Percentiles rank a stretch among this genome's conserved stretches.
Conservation (phyloP, 164 flowering plant species). For the Chimonanthus praecox region DNA sequence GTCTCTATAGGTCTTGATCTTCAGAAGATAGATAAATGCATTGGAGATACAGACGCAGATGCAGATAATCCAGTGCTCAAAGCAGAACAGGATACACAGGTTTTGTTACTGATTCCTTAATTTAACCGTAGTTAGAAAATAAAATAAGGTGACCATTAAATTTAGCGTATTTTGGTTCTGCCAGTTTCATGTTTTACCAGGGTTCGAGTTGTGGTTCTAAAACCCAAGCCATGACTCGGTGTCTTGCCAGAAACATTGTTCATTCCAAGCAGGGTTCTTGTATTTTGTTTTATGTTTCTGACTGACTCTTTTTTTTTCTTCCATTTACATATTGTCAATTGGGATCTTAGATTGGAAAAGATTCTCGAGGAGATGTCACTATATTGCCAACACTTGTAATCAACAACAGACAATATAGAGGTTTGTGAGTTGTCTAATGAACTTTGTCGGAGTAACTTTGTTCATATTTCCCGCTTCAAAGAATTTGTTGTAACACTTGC, state of each 20-base stretch:
- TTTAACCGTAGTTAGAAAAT: not conserved
- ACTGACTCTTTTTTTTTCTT: not conserved
- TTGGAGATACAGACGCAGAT: slow-evolving; percentile 82
- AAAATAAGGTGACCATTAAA: too few species aligned
- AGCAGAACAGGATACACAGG: slow-evolving; percentile 87
- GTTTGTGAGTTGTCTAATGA: slow-evolving; percentile 22
- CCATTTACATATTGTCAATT: not conserved
- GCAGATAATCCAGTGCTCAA: slow-evolving; percentile 75
- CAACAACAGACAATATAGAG: slow-evolving; percentile 88
- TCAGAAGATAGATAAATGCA: slow-evolving; percentile 60
- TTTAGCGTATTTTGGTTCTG: too few species aligned
- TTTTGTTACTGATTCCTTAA: slow-evolving; percentile 14
- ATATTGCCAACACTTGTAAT: slow-evolving; percentile 94
- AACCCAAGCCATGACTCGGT: not conserved
- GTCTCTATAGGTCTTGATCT: slow-evolving; percentile 52
- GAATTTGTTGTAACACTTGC: not conserved
- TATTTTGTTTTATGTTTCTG: not conserved
- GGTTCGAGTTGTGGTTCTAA: not conserved
- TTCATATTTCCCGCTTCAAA: not conserved
- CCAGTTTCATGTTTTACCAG: not conserved
- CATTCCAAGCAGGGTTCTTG: not conserved
- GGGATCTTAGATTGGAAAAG: slow-evolving; percentile 67
- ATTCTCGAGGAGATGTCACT: slow-evolving; percentile 92
- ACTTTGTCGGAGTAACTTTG: not conserved
- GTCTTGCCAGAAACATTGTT: not conserved